These are phyloP conservation scores for Cafeteria roenbergensis DNA, from an alignment of 108 stramenopile genomes.

Conservation along the genomic window DNA sequence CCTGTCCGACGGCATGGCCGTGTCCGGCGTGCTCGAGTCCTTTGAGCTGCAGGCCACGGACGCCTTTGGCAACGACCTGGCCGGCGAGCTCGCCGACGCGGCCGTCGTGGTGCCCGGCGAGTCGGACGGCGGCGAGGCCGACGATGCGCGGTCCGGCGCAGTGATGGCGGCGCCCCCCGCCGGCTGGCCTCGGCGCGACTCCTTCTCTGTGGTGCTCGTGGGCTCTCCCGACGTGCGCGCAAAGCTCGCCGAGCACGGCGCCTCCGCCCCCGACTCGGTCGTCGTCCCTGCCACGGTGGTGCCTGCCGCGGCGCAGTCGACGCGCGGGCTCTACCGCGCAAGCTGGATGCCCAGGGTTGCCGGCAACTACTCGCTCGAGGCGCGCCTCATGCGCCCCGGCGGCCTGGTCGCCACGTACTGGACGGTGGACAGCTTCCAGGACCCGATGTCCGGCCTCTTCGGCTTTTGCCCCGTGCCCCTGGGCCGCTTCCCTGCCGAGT, in stretches of 20 bases:
- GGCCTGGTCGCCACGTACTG: slow-evolving; percentile 60
- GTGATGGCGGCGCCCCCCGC: no score
- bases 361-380: slow-evolving; percentile 36
- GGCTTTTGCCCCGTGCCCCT: background rate
- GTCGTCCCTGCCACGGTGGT: background rate
- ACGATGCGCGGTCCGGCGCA: no score
- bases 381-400: slow-evolving; percentile 40
- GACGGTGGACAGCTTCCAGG: slow-evolving; percentile 42
- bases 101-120: no score
- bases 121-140: no score
- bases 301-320: slow-evolving; percentile 20
- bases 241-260: no score
- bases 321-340: slow-evolving; percentile 44
- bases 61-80: slow-evolving; percentile 57
- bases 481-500: background rate
- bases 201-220: background rate
- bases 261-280: no score
- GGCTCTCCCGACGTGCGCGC: no score
- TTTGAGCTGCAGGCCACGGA: slow-evolving; percentile 48
- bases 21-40: slow-evolving; percentile 41
- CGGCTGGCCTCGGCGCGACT: no score
- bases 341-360: slow-evolving; percentile 45
- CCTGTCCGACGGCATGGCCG: slow-evolving; percentile 30
- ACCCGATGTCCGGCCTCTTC: slow-evolving; percentile 36
- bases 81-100: slow-evolving; percentile 12